Conservation (phyloP, 208 protist species). For the Leishmania amazonensis region DNA sequence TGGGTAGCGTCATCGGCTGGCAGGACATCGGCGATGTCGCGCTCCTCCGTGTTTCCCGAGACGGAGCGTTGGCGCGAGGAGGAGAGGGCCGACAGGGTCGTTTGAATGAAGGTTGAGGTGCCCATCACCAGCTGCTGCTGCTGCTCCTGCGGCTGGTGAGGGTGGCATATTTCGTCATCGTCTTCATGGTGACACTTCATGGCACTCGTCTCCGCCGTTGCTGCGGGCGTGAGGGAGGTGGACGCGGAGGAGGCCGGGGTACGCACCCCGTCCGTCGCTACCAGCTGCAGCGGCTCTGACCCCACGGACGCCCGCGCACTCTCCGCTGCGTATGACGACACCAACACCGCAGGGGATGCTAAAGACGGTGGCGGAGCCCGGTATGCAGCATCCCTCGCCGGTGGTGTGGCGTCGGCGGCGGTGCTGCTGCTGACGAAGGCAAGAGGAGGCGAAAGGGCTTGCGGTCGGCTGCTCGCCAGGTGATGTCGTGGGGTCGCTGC, state of each 20-base stretch:
- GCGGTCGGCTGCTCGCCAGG: background rate
- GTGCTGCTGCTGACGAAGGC: background rate
- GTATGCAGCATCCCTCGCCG: background rate
- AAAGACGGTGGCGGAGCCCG: background rate
- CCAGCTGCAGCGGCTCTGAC: conserved; percentile 17
- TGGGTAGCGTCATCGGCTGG: background rate
- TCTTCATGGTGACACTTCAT: background rate
- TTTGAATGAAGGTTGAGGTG: background rate
- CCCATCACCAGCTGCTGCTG: background rate
- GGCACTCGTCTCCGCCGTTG: background rate
- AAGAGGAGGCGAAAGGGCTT: background rate
- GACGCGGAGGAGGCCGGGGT: conserved; percentile 3
- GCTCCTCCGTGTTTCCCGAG: background rate
- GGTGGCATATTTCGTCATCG: background rate
- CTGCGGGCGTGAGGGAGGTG: background rate
- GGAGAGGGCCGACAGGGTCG: background rate
- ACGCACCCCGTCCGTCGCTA: background rate
- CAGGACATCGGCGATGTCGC: background rate
- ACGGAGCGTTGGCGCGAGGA: background rate
- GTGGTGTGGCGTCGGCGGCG: background rate
- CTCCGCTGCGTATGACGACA: conserved; percentile 16
- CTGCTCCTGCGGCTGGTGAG: background rate
- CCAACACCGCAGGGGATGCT: background rate
- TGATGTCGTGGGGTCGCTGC: background rate
- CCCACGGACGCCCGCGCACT: conserved; percentile 14